Percentiles rank a stretch among this genome's conserved stretches.
phyloP scores from a whole-genome alignment of 345 rosid species.

The Dipteronia sinensis region DNA sequence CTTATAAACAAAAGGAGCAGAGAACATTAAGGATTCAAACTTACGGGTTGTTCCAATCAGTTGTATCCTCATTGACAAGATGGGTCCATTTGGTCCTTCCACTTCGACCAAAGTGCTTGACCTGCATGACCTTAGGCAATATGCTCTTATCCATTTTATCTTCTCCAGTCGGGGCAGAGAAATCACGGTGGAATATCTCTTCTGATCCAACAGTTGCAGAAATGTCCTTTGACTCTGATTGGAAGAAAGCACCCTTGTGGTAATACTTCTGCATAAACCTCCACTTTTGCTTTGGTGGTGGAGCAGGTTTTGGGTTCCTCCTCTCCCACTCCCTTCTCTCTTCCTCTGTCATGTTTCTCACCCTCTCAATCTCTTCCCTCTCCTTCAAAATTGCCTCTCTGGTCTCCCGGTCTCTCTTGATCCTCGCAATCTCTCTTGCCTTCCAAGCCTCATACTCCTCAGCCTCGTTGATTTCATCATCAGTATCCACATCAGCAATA shows the following conservation, averaged over 20 bases:
- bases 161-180: conserved; percentile 79
- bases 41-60: conserved; percentile 86
- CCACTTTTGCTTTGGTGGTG: conserved; percentile 67
- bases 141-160: conserved; percentile 78
- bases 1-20: too few species aligned
- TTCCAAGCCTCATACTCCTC: conserved; percentile 85
- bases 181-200: conserved; percentile 41
- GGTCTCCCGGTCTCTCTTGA: conserved; percentile 68
- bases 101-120: conserved; percentile 82
- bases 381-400: conserved; percentile 70
- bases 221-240: conserved; percentile 38
- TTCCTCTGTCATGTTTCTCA: conserved; percentile 81
- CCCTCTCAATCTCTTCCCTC: conserved; percentile 74
- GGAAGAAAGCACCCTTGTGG: conserved; percentile 81
- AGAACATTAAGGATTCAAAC: conserved; percentile 19
- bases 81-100: conserved; percentile 91
- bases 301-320: conserved; percentile 64
- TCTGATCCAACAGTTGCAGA: background rate
- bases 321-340: conserved; percentile 88
- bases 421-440: conserved; percentile 78
- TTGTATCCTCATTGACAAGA: conserved; percentile 79
- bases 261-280: conserved; percentile 76
- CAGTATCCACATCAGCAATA: conserved; percentile 57
- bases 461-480: conserved; percentile 59
- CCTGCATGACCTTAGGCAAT: conserved; percentile 79